Conservation (phyloP, 2,329 filamentous ascomycete genomes). For the Aspergillus puulaauensis region DNA sequence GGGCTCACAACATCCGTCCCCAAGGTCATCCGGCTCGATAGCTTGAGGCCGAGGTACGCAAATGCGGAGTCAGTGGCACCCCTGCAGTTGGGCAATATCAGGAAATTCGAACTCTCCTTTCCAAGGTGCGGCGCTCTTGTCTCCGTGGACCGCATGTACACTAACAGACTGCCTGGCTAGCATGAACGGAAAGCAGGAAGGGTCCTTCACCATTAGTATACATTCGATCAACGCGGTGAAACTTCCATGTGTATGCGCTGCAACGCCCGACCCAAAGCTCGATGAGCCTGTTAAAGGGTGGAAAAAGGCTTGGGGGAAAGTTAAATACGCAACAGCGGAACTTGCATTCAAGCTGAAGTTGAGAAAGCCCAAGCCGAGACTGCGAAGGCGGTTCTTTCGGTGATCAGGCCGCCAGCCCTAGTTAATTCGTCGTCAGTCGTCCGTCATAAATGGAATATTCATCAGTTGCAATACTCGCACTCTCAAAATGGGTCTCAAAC, state of each 20-base stretch:
- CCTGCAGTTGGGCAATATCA: neutral
- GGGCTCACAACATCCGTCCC: neutral
- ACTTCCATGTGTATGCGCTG: neutral
- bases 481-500: too few relatives aligned
- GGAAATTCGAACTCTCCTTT: neutral
- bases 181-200: neutral
- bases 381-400: neutral
- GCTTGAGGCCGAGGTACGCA: neutral
- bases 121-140: neutral
- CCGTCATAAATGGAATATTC: too few relatives aligned
- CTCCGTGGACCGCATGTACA: neutral
- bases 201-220: conserved; percentile 3
- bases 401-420: neutral
- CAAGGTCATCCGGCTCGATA: neutral
- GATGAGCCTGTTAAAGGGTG: neutral
- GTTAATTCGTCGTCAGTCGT: neutral
- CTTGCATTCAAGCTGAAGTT: neutral
- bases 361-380: neutral
- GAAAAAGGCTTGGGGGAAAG: neutral
- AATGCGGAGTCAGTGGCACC: neutral
- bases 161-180: neutral
- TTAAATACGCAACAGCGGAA: neutral
- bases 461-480: too few relatives aligned
- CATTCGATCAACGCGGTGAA: conserved; percentile 2
- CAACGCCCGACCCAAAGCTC: conserved; percentile 12